Evolutionary conservation across 169 alveolate genomes (phyloP).

Genomic region (Plasmodium vivax): DNA sequence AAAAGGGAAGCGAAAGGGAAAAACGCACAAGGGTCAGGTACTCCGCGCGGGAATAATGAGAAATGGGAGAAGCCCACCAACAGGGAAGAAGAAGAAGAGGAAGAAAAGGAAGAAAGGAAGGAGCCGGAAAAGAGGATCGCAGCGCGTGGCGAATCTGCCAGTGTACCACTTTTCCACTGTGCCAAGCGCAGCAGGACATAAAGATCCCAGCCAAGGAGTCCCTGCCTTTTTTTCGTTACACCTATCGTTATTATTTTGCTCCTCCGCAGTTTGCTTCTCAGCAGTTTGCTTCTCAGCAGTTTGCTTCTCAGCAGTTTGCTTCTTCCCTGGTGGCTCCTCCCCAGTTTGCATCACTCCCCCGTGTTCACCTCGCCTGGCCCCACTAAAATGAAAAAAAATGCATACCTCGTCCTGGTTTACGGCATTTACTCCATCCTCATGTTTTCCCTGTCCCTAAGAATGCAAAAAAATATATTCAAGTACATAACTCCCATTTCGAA

Average conservation of each 20-base stretch:
- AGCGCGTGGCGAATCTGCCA: background rate
- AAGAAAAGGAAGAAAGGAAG: background rate
- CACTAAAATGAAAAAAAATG: slow-evolving; percentile 72
- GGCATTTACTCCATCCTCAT: slow-evolving; percentile 37
- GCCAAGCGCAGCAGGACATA: background rate
- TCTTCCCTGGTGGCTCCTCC: no score
- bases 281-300: background rate
- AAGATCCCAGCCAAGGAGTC: background rate
- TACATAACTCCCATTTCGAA: slow-evolving; percentile 73
- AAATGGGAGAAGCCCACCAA: background rate
- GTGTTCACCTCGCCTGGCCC: background rate
- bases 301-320: background rate
- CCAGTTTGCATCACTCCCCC: background rate
- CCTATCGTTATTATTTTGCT: background rate
- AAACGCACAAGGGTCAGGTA: background rate
- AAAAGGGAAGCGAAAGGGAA: slow-evolving; percentile 9
- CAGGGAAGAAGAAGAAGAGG: background rate
- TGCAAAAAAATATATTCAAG: slow-evolving; percentile 73
- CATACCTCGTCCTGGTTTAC: slow-evolving; percentile 31
- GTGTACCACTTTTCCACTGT: background rate
- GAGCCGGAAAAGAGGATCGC: background rate
- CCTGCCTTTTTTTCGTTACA: background rate
- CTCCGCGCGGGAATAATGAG: background rate
- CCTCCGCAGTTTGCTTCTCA: background rate
- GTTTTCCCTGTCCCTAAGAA: slow-evolving; percentile 68